phyloP scores from a whole-genome alignment of 129 eudicot species.

The Kitagawia praeruptora region DNA sequence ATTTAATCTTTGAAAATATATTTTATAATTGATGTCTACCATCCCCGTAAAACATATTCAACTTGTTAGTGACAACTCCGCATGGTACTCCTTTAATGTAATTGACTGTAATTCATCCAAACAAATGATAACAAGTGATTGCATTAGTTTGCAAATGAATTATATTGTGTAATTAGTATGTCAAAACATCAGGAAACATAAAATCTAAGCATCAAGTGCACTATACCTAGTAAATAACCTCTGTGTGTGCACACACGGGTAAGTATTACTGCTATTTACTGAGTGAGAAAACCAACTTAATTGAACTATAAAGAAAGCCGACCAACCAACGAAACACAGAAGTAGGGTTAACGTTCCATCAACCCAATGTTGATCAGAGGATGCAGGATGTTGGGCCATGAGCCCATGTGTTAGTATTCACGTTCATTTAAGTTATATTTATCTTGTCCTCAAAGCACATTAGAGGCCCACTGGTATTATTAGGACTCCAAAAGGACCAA shows the following conservation, averaged over 20 bases:
- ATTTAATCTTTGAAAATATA: too few species aligned
- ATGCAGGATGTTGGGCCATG: too few species aligned
- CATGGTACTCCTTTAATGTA: slow-evolving; percentile 77
- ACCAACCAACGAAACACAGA: slow-evolving; percentile 56
- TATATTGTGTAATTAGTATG: not conserved
- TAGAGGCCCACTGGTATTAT: too few species aligned
- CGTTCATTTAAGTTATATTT: too few species aligned
- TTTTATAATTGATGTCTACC: too few species aligned
- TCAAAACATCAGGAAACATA: not conserved
- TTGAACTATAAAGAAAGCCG: slow-evolving; percentile 82
- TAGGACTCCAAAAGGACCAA: too few species aligned
- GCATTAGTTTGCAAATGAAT: not conserved
- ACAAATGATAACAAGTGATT: not conserved
- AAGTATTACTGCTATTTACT: not conserved
- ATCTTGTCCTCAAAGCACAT: too few species aligned
- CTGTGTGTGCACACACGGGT: not conserved
- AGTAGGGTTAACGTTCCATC: slow-evolving; percentile 65
- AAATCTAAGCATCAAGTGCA: not conserved
- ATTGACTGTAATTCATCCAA: slow-evolving; percentile 37
- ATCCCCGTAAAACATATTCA: slow-evolving; percentile 58
- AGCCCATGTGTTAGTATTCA: too few species aligned
- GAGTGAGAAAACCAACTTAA: slow-evolving; percentile 23
- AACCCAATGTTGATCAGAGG: slow-evolving; percentile 58
- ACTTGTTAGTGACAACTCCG: slow-evolving; percentile 66
- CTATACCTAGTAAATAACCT: not conserved